Evolutionary conservation across 2,329 filamentous ascomycete genomes (phyloP).

Genomic region (Tetracladium maxilliforme): DNA sequence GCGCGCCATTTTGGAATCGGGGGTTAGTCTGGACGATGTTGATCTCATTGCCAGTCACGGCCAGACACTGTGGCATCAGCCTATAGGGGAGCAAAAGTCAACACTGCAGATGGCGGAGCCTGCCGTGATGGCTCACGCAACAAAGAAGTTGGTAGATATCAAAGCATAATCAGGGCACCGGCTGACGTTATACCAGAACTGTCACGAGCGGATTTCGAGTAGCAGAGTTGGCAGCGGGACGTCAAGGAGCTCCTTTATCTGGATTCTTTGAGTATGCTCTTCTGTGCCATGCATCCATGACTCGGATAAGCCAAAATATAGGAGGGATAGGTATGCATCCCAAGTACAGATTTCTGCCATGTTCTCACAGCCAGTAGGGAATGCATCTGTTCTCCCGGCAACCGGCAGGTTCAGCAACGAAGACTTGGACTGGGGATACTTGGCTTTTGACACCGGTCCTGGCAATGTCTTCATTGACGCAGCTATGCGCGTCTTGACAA

Average conservation of each 20-base stretch:
- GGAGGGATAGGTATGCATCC: slow-evolving; percentile 13
- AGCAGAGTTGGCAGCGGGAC: slow-evolving; percentile 10
- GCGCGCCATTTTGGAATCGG: slow-evolving; percentile 5
- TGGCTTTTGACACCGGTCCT: slow-evolving; percentile 15
- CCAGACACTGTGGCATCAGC: slow-evolving; percentile 13
- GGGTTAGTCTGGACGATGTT: slow-evolving; percentile 8
- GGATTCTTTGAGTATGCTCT: slow-evolving; percentile 7
- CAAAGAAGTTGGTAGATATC: too few species aligned
- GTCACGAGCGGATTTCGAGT: slow-evolving; percentile 11
- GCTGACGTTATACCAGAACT: slow-evolving; percentile 11
- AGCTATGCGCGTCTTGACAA: slow-evolving; percentile 12
- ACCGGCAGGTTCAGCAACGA: too few species aligned
- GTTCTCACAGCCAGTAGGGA: too few species aligned
- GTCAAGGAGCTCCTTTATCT: slow-evolving; percentile 11
- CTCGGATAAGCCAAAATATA: slow-evolving; percentile 9
- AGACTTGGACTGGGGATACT: too few species aligned
- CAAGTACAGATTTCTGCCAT: too few species aligned
- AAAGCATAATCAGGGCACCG: too few species aligned
- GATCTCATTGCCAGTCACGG: slow-evolving; percentile 12
- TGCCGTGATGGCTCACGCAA: slow-evolving; percentile 8
- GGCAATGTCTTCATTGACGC: slow-evolving; percentile 17
- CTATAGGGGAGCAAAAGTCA: too few species aligned
- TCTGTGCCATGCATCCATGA: slow-evolving; percentile 6
- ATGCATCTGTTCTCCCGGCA: neutral
- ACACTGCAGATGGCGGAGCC: slow-evolving; percentile 9